A percentile compares a stretch with the other conserved stretches of the same genome.
These are phyloP conservation scores for Fraxinus baroniana DNA, from an alignment of 305 asterid genomes.

Conservation along the genomic window DNA sequence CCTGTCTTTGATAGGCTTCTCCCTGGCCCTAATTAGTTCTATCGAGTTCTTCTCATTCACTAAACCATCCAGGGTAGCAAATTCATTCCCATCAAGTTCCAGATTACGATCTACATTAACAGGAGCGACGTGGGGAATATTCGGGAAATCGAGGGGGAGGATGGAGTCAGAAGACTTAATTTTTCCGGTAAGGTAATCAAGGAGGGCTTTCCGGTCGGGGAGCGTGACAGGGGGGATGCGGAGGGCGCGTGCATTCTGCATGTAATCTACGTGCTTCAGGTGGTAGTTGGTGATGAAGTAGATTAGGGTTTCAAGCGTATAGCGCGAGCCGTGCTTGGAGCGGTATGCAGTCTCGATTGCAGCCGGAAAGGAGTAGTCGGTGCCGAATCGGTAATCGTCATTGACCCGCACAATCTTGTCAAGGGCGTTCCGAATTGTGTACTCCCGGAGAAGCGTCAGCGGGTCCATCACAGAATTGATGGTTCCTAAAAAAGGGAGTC, in stretches of 20 bases:
- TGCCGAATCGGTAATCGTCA: conserved; percentile 77
- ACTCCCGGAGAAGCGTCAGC: conserved; percentile 77
- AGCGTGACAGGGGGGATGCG: conserved; percentile 76
- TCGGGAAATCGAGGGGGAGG: conserved; percentile 54
- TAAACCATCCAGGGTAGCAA: conserved; percentile 24
- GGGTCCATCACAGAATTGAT: conserved; percentile 62
- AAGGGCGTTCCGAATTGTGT: conserved; percentile 71
- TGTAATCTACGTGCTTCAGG: conserved; percentile 80
- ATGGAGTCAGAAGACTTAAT: conserved; percentile 70
- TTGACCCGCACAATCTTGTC: conserved; percentile 55
- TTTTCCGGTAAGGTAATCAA: conserved; percentile 87
- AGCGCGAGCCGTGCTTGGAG: conserved; percentile 74
- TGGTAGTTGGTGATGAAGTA: conserved; percentile 78
- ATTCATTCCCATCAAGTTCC: conserved; percentile 30
- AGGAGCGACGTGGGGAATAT: conserved; percentile 27
- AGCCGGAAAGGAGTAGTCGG: conserved; percentile 82
- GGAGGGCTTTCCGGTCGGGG: conserved; percentile 82
- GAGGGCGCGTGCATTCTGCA: conserved; percentile 69
- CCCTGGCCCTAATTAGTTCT: conserved; percentile 60
- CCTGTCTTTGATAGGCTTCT: conserved; percentile 74
- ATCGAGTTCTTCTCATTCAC: conserved; percentile 39
- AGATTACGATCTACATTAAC: conserved; percentile 30
- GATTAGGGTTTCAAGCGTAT: conserved; percentile 92
- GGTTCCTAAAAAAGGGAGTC: conserved; percentile 16
- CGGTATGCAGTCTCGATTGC: conserved; percentile 78